Evolutionary conservation across 495 filamentous ascomycete genomes (phyloP).

Genomic region (Daldinia decipiens): DNA sequence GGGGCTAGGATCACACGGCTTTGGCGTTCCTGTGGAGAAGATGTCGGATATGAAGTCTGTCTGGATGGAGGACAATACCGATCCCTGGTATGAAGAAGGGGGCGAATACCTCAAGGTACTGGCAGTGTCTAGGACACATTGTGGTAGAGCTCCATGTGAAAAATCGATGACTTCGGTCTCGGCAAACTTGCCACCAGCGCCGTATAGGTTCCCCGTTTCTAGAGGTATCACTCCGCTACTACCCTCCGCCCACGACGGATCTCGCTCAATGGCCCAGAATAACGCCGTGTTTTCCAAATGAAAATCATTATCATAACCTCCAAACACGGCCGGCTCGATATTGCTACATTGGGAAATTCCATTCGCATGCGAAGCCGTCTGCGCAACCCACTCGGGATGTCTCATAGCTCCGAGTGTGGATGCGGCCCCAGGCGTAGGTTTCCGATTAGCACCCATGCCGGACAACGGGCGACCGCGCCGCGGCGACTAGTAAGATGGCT

Average conservation of each 20-base stretch:
- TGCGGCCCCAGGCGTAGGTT: neutral
- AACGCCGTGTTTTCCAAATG: slow-evolving; percentile 10
- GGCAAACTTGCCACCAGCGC: slow-evolving; percentile 23
- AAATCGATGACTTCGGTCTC: slow-evolving; percentile 14
- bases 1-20: slow-evolving; percentile 40
- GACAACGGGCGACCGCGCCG: neutral
- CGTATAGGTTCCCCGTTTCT: slow-evolving; percentile 7
- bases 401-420: neutral
- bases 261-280: slow-evolving; percentile 9
- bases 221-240: slow-evolving; percentile 22
- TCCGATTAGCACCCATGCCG: slow-evolving; percentile 15
- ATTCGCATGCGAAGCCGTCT: neutral
- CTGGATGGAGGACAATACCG: slow-evolving; percentile 34
- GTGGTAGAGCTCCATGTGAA: neutral
- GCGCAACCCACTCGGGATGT: neutral
- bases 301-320: slow-evolving; percentile 7
- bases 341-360: slow-evolving; percentile 4
- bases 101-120: slow-evolving; percentile 25
- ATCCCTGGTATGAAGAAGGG: slow-evolving; percentile 30
- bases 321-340: slow-evolving; percentile 5
- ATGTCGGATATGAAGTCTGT: slow-evolving; percentile 36
- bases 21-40: slow-evolving; percentile 7
- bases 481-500: neutral
- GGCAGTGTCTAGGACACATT: slow-evolving; percentile 6
- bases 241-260: slow-evolving; percentile 25